Percentiles rank a stretch among this genome's conserved stretches.
Evolutionary conservation across 2,329 filamentous ascomycete species (phyloP).

Genomic region (Keithomyces neogunnii): DNA sequence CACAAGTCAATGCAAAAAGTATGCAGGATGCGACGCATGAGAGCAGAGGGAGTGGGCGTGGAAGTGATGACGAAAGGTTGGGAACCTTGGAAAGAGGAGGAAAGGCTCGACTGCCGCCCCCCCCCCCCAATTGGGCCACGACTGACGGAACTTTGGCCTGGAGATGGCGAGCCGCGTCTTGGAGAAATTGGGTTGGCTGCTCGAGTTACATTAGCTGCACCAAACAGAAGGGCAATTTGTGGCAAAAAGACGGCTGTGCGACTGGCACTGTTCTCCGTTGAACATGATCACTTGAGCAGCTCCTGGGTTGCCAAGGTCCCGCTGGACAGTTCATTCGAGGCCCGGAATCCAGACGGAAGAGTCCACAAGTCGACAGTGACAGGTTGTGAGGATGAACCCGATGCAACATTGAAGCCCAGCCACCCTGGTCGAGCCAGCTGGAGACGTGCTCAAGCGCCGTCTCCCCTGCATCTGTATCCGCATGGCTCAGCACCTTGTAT

Average conservation of each 20-base stretch:
- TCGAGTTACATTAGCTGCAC: background rate
- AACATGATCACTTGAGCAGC: too few relatives aligned
- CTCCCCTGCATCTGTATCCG: background rate
- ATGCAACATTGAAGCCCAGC: background rate
- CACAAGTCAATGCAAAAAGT: slow-evolving; percentile 1
- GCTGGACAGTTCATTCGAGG: too few relatives aligned
- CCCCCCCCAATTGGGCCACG: slow-evolving; percentile 4
- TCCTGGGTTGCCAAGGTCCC: too few relatives aligned
- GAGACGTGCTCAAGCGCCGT: background rate
- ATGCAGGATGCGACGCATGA: slow-evolving; percentile 2
- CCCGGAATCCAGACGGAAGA: too few relatives aligned
- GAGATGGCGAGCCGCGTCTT: slow-evolving; percentile 4
- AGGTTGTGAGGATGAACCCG: background rate
- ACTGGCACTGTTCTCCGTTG: too few relatives aligned
- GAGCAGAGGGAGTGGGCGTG: background rate
- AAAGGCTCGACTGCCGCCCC: slow-evolving; percentile 1
- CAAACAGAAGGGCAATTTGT: background rate
- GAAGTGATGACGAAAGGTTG: slow-evolving; percentile 2
- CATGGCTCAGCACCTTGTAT: too few relatives aligned
- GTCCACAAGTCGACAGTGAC: too few relatives aligned
- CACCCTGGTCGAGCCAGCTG: background rate
- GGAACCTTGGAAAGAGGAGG: slow-evolving; percentile 2
- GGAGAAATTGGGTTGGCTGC: slow-evolving; percentile 1
- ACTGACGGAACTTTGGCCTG: background rate
- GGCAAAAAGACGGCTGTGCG: too few relatives aligned